phyloP scores from a whole-genome alignment of 495 filamentous ascomycete species.

The Cercophora scortea region DNA sequence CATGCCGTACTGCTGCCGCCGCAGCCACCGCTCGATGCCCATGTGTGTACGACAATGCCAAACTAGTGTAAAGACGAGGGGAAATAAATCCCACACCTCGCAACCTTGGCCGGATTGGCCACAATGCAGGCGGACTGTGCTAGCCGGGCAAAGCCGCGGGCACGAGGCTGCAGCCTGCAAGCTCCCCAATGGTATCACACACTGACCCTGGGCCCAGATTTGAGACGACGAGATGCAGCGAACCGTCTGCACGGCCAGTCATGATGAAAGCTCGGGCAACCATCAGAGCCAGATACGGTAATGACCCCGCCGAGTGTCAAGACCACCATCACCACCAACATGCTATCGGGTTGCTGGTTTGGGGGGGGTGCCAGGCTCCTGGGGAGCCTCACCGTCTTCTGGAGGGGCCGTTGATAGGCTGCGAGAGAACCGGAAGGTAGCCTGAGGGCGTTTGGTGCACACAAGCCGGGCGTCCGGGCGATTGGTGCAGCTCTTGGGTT shows the following conservation, averaged over 20 bases:
- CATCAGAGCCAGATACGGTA: too few species aligned
- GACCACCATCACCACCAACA: too few species aligned
- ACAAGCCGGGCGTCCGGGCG: slow-evolving; percentile 16
- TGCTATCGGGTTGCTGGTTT: neutral
- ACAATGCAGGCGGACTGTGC: slow-evolving; percentile 13
- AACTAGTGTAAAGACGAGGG: too few species aligned
- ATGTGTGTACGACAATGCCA: too few species aligned
- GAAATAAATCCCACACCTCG: too few species aligned
- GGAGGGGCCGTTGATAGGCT: slow-evolving; percentile 3
- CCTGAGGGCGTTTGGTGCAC: slow-evolving; percentile 6
- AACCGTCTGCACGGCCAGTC: too few species aligned
- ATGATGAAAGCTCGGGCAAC: too few species aligned
- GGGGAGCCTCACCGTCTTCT: slow-evolving; percentile 15
- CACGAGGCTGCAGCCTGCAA: slow-evolving; percentile 17
- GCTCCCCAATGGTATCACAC: neutral
- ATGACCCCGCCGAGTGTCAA: too few species aligned
- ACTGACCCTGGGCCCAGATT: too few species aligned
- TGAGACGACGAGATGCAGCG: too few species aligned
- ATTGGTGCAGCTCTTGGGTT: slow-evolving; percentile 6
- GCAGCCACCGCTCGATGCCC: too few species aligned
- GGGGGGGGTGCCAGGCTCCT: slow-evolving; percentile 4
- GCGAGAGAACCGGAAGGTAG: slow-evolving; percentile 8
- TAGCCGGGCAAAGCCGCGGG: slow-evolving; percentile 8
- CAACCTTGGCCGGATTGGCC: neutral
- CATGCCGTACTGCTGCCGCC: too few species aligned